A percentile compares a stretch with the other conserved stretches of the same genome.
phyloP scores from a whole-genome alignment of 1,284 basidiomycete genomes.

The Ceratobasidium sp. region DNA sequence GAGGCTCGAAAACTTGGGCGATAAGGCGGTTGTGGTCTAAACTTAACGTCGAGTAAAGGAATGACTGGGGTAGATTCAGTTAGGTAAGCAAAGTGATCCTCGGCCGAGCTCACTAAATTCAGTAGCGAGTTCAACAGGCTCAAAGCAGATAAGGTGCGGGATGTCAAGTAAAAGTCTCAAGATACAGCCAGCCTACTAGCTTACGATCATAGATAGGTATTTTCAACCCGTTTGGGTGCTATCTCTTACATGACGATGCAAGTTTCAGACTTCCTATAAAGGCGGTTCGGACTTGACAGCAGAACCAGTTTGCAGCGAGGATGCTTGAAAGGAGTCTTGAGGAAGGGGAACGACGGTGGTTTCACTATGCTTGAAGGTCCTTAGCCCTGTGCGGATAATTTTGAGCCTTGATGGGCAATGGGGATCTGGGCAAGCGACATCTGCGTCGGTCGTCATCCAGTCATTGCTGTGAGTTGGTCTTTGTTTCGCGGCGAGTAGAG shows the following conservation, averaged over 20 bases:
- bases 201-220: no score
- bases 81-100: neutral
- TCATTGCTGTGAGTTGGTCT: constrained; percentile 60
- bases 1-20: neutral
- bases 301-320: no score
- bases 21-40: neutral
- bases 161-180: no score
- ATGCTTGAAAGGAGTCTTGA: no score
- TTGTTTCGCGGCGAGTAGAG: constrained; percentile 68
- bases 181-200: no score
- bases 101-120: no score
- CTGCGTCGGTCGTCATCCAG: constrained; percentile 70
- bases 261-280: no score
- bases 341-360: constrained; percentile 58
- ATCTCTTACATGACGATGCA: no score
- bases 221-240: no score
- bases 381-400: constrained; percentile 58
- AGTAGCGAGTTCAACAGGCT: neutral
- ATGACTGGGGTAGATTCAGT: neutral
- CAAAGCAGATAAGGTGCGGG: neutral
- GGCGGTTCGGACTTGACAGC: no score
- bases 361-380: constrained; percentile 61
- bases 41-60: neutral
- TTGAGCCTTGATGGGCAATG: constrained; percentile 63
- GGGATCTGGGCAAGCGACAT: constrained; percentile 69